These are phyloP conservation scores for Colletotrichum tropicale DNA, from an alignment of 2,329 filamentous ascomycete genomes.

Conservation along the genomic window DNA sequence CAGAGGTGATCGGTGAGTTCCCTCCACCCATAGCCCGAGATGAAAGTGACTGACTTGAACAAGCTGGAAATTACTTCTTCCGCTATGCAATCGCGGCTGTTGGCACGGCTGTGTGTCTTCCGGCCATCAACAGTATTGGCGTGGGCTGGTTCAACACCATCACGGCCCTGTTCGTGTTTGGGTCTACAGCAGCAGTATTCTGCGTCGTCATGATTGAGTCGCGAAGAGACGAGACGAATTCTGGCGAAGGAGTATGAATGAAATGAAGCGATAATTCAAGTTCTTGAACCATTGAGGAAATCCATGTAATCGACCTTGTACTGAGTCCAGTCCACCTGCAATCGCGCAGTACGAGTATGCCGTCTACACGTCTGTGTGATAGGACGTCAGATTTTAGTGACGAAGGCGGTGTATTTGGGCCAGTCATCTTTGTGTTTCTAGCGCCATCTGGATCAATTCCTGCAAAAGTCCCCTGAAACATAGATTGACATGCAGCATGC, in stretches of 20 bases:
- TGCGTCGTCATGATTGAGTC: not conserved
- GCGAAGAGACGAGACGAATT: not conserved
- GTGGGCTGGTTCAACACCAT: constrained; percentile 85
- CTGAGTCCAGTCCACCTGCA: not conserved
- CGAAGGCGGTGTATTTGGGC: not conserved
- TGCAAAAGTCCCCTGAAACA: not conserved
- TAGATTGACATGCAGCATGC: not conserved
- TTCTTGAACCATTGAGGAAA: accelerated
- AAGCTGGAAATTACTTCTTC: constrained; percentile 80
- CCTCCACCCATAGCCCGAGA: accelerated
- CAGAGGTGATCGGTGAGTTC: constrained; percentile 33
- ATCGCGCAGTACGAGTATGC: not conserved
- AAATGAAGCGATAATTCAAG: not conserved
- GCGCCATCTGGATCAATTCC: not conserved
- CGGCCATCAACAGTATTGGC: constrained; percentile 73
- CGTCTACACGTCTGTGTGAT: not conserved
- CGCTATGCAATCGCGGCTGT: constrained; percentile 77
- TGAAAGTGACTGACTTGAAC: constrained; percentile 31
- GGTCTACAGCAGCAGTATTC: not conserved
- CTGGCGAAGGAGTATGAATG: not conserved
- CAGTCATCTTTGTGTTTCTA: not conserved
- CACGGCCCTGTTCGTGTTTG: constrained; percentile 22
- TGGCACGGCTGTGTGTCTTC: constrained; percentile 74
- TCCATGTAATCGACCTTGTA: not conserved
- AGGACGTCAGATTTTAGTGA: not conserved